phyloP scores from a whole-genome alignment of 2,329 filamentous ascomycete genomes.

The Beauveria australis region DNA sequence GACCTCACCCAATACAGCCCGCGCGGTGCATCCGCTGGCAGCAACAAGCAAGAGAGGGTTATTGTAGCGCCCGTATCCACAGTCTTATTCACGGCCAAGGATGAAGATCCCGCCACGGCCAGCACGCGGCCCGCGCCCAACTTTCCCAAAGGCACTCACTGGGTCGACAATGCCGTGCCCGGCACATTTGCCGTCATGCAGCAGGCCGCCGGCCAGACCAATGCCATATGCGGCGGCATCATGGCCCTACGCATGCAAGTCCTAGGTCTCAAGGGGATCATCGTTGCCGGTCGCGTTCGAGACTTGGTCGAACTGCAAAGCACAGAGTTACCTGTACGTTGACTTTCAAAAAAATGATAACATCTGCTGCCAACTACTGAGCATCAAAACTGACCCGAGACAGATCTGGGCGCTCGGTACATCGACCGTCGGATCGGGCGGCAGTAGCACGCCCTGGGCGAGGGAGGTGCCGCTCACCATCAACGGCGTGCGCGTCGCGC shows the following conservation, averaged over 20 bases:
- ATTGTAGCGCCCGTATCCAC: conserved; percentile 50
- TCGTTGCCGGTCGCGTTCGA: conserved; percentile 61
- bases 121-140: conserved; percentile 29
- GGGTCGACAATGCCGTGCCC: conserved; percentile 55
- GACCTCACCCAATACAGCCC: conserved; percentile 38
- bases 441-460: conserved; percentile 48
- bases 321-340: conserved; percentile 47
- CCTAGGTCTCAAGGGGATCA: conserved; percentile 49
- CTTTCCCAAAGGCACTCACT: conserved; percentile 54
- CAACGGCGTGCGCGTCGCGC: conserved; percentile 32
- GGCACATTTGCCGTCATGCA: conserved; percentile 58
- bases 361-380: background rate
- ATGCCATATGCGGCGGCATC: conserved; percentile 69
- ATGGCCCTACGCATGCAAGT: conserved; percentile 63
- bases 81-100: conserved; percentile 55
- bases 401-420: conserved; percentile 49
- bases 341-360: background rate
- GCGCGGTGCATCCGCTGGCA: conserved; percentile 10
- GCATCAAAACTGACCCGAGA: conserved; percentile 9
- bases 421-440: conserved; percentile 50
- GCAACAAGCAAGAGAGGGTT: conserved; percentile 20
- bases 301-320: conserved; percentile 54
- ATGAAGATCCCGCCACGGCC: conserved; percentile 21
- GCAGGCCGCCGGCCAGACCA: conserved; percentile 56
- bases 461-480: conserved; percentile 37